Evolutionary conservation across 2,329 filamentous ascomycete species (phyloP), one percentile per base, ranked within the genome.

Genomic region (Xylariaceae sp.): DNA sequence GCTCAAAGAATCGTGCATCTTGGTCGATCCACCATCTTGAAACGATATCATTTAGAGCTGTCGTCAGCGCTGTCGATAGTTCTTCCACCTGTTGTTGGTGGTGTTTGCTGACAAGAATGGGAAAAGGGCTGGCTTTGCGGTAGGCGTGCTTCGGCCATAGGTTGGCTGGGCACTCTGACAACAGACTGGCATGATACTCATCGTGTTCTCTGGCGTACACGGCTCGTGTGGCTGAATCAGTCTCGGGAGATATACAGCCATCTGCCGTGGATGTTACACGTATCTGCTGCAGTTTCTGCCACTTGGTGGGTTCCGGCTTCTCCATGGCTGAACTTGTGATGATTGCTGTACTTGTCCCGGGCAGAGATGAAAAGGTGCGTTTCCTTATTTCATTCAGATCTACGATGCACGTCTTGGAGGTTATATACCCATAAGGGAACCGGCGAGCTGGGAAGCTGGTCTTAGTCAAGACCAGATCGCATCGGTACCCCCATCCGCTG

Each of bases 1-100:
- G 68, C 49, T 64, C 56, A 0, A 70, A 68, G 51, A 75, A 70
- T 1, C 57, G 39, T 0, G 73, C 72, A 0, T 69, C 62, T 4
- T 15, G 3, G 30, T 75, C 73, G 2, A 53, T 63, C 74, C 74
- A 77, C 75, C 75, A 77, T 3, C 74, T 68, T 37, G 67, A 59
- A 10, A 77, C 73, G 56, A 77, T 73, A 51, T 75, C 69, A 1
- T 60, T 63, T 9, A 77, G 61, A 4, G 75, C 73, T 1, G 55
- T 35, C 1, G 69, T 70, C 34, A 77, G 55, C 1, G 72, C 68
- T 7, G 69, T 65, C 15, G 73, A 71, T 3, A 77, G 53, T 5
- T 66, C 58, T 1, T 62, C 53, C 18, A 76, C 42, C 49, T 73
- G 70, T 11, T 64, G 39, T 15, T 73, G 63, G 8, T 76, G 74